Percentiles rank a stretch among this genome's conserved stretches.
Evolutionary conservation across 306 rosid species (phyloP).

Genomic region (Urtica urens): DNA sequence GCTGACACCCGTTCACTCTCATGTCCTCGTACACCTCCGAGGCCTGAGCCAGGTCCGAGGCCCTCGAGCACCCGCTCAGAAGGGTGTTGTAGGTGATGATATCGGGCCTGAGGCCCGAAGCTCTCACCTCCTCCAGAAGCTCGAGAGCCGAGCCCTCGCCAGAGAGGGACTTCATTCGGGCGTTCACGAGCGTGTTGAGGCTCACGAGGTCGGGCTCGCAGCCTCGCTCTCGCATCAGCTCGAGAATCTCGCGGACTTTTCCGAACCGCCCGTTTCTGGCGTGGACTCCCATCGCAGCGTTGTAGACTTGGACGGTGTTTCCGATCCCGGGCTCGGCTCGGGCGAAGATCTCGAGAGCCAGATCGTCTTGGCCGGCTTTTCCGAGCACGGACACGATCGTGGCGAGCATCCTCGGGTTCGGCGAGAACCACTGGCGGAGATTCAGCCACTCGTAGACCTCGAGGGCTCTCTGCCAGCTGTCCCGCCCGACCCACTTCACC

Average conservation of each 20-base stretch:
- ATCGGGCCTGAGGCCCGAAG: conserved; percentile 67
- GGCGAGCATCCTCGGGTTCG: conserved; percentile 84
- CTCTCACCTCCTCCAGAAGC: conserved; percentile 65
- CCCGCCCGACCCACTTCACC: conserved; percentile 75
- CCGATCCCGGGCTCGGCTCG: conserved; percentile 43
- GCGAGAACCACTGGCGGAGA: conserved; percentile 74
- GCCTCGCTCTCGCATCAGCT: conserved; percentile 58
- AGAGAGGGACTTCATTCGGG: conserved; percentile 55
- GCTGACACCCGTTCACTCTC: conserved; percentile 58
- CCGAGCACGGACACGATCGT: conserved; percentile 78
- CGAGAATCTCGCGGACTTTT: conserved; percentile 52
- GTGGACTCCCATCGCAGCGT: conserved; percentile 91
- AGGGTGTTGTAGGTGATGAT: conserved; percentile 84
- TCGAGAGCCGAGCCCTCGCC: conserved; percentile 54
- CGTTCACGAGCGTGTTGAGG: conserved; percentile 80
- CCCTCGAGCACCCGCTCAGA: conserved; percentile 81
- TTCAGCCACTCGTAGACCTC: conserved; percentile 91
- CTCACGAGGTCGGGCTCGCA: conserved; percentile 85
- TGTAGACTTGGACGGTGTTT: conserved; percentile 70
- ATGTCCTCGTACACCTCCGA: conserved; percentile 43
- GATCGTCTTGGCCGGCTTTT: conserved; percentile 67
- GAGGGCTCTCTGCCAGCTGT: conserved; percentile 71
- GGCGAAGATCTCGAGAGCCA: conserved; percentile 70
- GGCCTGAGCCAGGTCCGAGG: conserved; percentile 75
- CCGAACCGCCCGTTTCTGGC: conserved; percentile 59